phyloP scores from a whole-genome alignment of 495 filamentous ascomycete species.

The Penicillium diatomitis region DNA sequence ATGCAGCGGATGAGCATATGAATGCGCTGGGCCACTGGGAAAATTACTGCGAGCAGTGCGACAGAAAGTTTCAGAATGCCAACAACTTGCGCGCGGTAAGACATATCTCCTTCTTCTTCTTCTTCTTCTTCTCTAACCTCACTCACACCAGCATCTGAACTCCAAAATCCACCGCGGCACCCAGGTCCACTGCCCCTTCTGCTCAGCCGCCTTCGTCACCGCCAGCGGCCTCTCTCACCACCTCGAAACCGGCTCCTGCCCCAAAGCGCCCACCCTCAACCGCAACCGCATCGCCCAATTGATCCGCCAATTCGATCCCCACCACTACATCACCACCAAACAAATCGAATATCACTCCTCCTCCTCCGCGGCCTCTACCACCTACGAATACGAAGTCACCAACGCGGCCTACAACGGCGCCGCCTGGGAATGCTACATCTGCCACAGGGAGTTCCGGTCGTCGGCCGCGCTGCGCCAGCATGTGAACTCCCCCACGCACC shows the following conservation, averaged over 20 bases:
- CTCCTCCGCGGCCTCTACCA: not conserved
- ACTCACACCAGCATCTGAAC: slow-evolving; percentile 32
- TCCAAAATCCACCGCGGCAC: slow-evolving; percentile 29
- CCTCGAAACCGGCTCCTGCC: slow-evolving; percentile 35
- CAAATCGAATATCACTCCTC: slow-evolving; percentile 24
- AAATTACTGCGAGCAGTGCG: slow-evolving; percentile 31
- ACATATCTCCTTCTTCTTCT: no score
- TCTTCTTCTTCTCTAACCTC: not conserved
- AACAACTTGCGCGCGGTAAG: slow-evolving; percentile 32
- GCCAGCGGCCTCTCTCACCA: slow-evolving; percentile 38
- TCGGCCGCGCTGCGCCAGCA: slow-evolving; percentile 19
- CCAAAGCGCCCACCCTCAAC: slow-evolving; percentile 23
- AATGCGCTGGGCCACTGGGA: slow-evolving; percentile 4
- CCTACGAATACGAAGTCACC: slow-evolving; percentile 11
- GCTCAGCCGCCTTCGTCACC: slow-evolving; percentile 25
- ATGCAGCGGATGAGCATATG: not conserved
- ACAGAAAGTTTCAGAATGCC: slow-evolving; percentile 25
- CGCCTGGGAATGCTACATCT: slow-evolving; percentile 38
- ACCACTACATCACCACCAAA: slow-evolving; percentile 33
- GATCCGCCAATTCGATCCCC: slow-evolving; percentile 22
- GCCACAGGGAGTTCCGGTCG: slow-evolving; percentile 26
- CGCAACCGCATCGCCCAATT: slow-evolving; percentile 26
- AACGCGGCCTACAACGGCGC: slow-evolving; percentile 27
- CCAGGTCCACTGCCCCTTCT: slow-evolving; percentile 35
- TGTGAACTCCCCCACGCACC: slow-evolving; percentile 29